phyloP scores from a whole-genome alignment of 805 yeast genomes.

The Saccharomycopsis javanensis region DNA sequence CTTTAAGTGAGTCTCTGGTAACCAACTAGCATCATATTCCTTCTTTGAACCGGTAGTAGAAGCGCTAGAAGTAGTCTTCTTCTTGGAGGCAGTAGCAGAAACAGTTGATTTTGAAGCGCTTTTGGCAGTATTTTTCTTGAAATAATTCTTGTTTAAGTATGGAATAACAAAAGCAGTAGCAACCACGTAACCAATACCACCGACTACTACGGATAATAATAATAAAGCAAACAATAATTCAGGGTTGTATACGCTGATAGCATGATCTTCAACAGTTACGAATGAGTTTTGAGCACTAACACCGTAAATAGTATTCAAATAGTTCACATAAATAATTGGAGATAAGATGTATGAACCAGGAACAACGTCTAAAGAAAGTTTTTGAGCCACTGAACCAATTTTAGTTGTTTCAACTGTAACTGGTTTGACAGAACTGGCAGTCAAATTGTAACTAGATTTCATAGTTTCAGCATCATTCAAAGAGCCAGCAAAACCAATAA shows the following conservation, averaged over 20 bases:
- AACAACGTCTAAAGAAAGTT: conserved; percentile 46
- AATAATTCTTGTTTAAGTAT: conserved; percentile 33
- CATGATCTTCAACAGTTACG: conserved; percentile 49
- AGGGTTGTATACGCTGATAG: conserved; percentile 64
- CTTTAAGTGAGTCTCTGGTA: conserved; percentile 45
- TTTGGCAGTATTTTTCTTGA: conserved; percentile 23
- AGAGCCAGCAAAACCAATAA: conserved; percentile 64
- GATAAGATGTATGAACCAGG: conserved; percentile 49
- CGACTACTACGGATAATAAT: conserved; percentile 40
- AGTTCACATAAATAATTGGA: conserved; percentile 49
- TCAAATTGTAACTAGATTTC: conserved; percentile 46
- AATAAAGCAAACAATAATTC: conserved; percentile 56
- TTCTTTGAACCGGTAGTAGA: conserved; percentile 25
- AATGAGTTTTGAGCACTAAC: conserved; percentile 51
- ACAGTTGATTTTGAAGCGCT: conserved; percentile 23
- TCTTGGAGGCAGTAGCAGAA: conserved; percentile 23
- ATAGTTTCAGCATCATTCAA: conserved; percentile 48
- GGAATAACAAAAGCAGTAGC: conserved; percentile 36
- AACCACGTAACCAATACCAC: conserved; percentile 38
- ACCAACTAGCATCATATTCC: conserved; percentile 40
- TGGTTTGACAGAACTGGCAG: conserved; percentile 58
- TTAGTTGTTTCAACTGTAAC: conserved; percentile 41
- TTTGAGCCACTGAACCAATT: conserved; percentile 43
- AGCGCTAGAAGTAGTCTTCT: conserved; percentile 22
- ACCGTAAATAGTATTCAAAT: conserved; percentile 40